Percentiles rank a stretch among this genome's conserved stretches.
Evolutionary conservation across 768 basidiomycete genomes (phyloP).

Genomic region (Pulveroboletus frians): DNA sequence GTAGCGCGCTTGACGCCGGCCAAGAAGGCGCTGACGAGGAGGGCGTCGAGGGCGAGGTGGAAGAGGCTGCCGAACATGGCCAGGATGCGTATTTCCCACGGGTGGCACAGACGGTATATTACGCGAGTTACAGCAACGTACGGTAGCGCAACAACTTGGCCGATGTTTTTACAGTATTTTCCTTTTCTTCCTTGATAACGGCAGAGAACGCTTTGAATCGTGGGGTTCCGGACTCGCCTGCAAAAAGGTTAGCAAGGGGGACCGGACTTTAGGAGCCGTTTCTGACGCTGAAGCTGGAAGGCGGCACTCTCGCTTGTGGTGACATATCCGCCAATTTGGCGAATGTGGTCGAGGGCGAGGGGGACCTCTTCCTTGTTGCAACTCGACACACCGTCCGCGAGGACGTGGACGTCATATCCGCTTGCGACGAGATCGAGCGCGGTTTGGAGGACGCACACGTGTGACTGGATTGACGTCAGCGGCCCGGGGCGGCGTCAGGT

Average conservation of each 20-base stretch:
- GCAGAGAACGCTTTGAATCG: constrained; percentile 69
- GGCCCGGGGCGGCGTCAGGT: background rate
- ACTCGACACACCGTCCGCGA: constrained; percentile 83
- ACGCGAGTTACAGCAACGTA: constrained; percentile 12
- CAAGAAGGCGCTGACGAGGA: constrained; percentile 74
- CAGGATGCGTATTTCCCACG: constrained; percentile 16
- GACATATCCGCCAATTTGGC: constrained; percentile 68
- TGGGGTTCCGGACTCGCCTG: constrained; percentile 56
- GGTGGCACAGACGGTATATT: background rate
- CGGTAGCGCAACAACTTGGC: constrained; percentile 30
- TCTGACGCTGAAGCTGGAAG: constrained; percentile 67
- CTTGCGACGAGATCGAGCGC: constrained; percentile 57
- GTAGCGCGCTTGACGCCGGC: constrained; percentile 83
- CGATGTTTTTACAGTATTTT: constrained; percentile 43
- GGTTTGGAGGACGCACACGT: constrained; percentile 87
- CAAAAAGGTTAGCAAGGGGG: constrained; percentile 12
- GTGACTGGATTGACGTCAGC: constrained; percentile 49
- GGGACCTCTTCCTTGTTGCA: constrained; percentile 77
- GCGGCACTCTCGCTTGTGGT: constrained; percentile 78
- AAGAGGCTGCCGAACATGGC: constrained; percentile 37
- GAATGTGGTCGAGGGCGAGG: constrained; percentile 63
- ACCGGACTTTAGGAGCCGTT: constrained; percentile 6
- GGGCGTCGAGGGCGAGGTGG: constrained; percentile 70
- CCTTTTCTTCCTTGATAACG: constrained; percentile 75
- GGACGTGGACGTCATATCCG: constrained; percentile 55